These are phyloP conservation scores for Cryptosporidium andersoni DNA, from an alignment of 169 alveolate species.

Conservation along the genomic window DNA sequence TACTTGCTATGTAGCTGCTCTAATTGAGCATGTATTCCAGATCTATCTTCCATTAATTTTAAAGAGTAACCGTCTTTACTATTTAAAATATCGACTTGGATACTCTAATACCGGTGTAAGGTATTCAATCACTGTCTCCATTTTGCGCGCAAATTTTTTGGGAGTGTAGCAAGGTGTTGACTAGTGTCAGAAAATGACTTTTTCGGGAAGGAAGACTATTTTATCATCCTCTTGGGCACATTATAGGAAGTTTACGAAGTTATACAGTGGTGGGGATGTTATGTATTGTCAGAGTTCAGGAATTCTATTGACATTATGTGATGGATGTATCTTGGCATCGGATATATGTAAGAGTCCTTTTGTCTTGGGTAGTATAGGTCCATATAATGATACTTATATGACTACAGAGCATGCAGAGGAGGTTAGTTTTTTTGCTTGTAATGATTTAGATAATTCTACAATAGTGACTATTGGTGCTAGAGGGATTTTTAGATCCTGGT, in stretches of 20 bases:
- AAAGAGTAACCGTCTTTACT: too few species aligned
- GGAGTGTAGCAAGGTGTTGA: too few species aligned
- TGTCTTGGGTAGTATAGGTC: conserved; percentile 30
- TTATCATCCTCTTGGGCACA: conserved; percentile 56
- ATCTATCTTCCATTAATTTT: conserved; percentile 77
- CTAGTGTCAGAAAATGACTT: too few species aligned
- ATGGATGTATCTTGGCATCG: conserved; percentile 45
- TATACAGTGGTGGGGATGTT: conserved; percentile 61
- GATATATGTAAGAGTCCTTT: conserved; percentile 55
- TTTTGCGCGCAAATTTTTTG: too few species aligned
- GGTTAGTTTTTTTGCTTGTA: conserved; percentile 14
- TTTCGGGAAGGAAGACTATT: too few species aligned
- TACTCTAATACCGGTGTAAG: too few species aligned
- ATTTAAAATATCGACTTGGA: too few species aligned
- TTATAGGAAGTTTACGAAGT: conserved; percentile 28
- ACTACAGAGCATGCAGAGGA: conserved; percentile 64
- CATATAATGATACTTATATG: conserved; percentile 25
- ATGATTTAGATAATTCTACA: neutral
- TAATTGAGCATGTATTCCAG: conserved; percentile 89
- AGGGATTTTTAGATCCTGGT: conserved; percentile 57
- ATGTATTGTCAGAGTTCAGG: conserved; percentile 12
- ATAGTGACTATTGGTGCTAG: conserved; percentile 45
- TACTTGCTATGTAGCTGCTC: conserved; percentile 94
- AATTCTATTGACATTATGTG: conserved; percentile 27
- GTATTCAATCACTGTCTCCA: too few species aligned